Percentiles rank a stretch among this genome's conserved stretches.
Conservation (phyloP, 768 basidiomycete species). For the Pleurotus giganteus region DNA sequence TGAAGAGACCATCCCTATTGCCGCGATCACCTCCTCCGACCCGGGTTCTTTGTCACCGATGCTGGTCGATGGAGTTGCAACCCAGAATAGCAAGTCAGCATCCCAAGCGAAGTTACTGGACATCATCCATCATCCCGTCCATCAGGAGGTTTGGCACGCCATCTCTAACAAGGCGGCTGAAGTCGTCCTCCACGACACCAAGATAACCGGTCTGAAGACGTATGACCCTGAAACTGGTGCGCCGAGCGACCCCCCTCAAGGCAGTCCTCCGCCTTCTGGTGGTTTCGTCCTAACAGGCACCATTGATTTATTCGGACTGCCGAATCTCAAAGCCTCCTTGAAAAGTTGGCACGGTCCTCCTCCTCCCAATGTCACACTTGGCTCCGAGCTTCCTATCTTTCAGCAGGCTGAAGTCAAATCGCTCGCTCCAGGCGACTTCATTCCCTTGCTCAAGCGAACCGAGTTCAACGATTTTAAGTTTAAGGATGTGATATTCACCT, state of each 20-base stretch:
- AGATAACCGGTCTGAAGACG: neutral
- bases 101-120: neutral
- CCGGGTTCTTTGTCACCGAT: neutral
- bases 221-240: neutral
- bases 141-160: neutral
- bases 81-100: neutral
- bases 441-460: neutral
- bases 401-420: neutral
- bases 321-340: neutral
- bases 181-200: neutral
- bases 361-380: neutral
- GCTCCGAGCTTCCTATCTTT: neutral
- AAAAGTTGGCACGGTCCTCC: slow-evolving; percentile 5
- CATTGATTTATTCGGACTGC: neutral
- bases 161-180: neutral
- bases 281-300: neutral
- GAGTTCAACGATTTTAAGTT: neutral
- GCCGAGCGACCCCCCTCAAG: neutral
- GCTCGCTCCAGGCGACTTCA: neutral
- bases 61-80: neutral
- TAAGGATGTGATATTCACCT: neutral
- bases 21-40: neutral
- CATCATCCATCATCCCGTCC: neutral
- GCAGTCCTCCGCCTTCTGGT: neutral
- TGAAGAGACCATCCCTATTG: too few species aligned